Conservation (phyloP, 2,329 filamentous ascomycete species). For the Phyllosticta citribraziliensis region DNA sequence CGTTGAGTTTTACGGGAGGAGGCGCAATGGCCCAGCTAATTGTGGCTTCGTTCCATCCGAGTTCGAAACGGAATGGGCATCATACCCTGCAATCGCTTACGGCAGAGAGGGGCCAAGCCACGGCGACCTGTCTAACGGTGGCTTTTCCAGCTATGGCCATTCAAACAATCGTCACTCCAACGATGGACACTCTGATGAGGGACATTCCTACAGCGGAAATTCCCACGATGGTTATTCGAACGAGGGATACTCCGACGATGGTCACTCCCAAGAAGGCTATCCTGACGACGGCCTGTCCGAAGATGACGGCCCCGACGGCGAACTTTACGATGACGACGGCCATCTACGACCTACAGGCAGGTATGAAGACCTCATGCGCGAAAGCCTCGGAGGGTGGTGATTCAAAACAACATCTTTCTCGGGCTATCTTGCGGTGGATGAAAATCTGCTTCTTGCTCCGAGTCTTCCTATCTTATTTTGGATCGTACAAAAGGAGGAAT, state of each 20-base stretch:
- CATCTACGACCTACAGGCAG: background rate
- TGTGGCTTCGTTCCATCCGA: slow-evolving; percentile 15
- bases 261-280: background rate
- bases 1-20: slow-evolving; percentile 20
- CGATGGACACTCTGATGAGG: too few relatives aligned
- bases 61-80: slow-evolving; percentile 18
- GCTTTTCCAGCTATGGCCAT: too few relatives aligned
- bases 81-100: slow-evolving; percentile 7
- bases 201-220: too few relatives aligned
- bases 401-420: background rate
- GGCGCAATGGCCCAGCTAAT: slow-evolving; percentile 16
- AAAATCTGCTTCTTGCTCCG: too few relatives aligned
- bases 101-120: background rate
- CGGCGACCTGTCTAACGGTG: background rate
- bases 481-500: background rate
- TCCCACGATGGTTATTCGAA: too few relatives aligned
- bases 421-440: background rate
- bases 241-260: background rate
- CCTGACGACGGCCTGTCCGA: background rate
- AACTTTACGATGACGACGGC: background rate
- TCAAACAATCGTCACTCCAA: too few relatives aligned
- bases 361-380: background rate
- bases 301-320: background rate
- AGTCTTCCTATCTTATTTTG: background rate
- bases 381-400: background rate